Evolutionary conservation across 2,329 filamentous ascomycete species (phyloP), one percentile per base, ranked within the genome.

Genomic region (Cladophialophora bantiana): DNA sequence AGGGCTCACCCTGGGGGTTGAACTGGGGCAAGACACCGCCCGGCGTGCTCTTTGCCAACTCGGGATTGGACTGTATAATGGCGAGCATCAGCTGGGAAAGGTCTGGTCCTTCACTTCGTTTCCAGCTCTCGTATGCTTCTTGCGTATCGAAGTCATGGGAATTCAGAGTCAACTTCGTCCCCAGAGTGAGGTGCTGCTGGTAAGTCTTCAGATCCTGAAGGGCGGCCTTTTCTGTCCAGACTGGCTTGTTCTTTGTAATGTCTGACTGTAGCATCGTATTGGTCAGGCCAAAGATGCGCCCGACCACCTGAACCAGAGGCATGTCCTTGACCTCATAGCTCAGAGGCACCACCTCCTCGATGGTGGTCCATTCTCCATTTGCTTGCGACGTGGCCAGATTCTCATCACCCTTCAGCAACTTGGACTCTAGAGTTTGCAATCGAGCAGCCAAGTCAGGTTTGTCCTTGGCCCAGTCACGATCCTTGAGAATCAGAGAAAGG

Each of bases 261-360:
- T 97, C 94, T 52, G 87, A 86, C 80, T 99, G 95, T 5, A 94
- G 90, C 72, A 95, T 89, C 1, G 89, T 88, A 71, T 90, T 88
- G 52, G 89, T 88, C 66, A 94, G 84, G 53, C 90, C 91, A 79
- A 98, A 99, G 70, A 97, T 91, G 73, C 86, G 89, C 59, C 90
- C 91, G 32, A 99, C 94, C 40, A 90, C 87, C 77, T 95, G 90
- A 34, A 97, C 95, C 80, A 97, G 86, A 42, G 90, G 90, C 95
- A 99, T 99, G 76, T 99, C 95, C 79, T 95, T 97, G 76, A 98
- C 90, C 78, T 97, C 92, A 78, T 97, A 92, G 75, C 89, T 95
- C 65, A 96, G 82, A 10, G 94, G 93, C 2, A 93, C 87, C 64
- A 91, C 85, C 26, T 94, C 91, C 77, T 97, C 94, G 70, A 95